Percentiles rank a stretch among this genome's conserved stretches.
Conservation (phyloP, 2,329 filamentous ascomycete species). For the Penicillium sp. region DNA sequence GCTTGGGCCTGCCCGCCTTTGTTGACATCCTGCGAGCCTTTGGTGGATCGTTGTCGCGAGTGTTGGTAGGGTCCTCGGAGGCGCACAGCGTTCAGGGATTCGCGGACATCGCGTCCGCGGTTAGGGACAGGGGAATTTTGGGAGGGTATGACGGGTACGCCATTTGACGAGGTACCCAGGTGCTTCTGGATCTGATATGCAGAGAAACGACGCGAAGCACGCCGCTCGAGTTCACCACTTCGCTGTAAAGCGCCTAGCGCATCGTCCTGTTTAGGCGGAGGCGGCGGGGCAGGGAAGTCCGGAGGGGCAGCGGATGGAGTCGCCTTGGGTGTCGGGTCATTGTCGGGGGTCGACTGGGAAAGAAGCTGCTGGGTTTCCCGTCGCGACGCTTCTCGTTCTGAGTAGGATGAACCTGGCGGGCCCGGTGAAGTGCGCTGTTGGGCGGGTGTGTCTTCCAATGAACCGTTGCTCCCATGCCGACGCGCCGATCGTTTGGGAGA, state of each 20-base stretch:
- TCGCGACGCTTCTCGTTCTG: conserved; percentile 45
- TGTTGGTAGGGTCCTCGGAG: conserved; percentile 61
- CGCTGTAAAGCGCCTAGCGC: conserved; percentile 88
- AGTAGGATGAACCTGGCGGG: conserved; percentile 33
- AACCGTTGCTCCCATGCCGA: conserved; percentile 45
- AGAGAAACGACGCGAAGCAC: conserved; percentile 91
- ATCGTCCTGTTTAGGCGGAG: conserved; percentile 82
- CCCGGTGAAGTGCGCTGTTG: conserved; percentile 36
- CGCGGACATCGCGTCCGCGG: conserved; percentile 72
- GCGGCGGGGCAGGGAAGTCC: conserved; percentile 65
- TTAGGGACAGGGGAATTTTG: conserved; percentile 66
- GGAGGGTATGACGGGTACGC: conserved; percentile 79
- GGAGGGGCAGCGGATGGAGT: conserved; percentile 29
- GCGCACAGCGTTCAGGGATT: conserved; percentile 77
- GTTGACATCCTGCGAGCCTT: conserved; percentile 59
- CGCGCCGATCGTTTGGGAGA: conserved; percentile 41
- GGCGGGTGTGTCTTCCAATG: conserved; percentile 38
- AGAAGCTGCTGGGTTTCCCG: conserved; percentile 44
- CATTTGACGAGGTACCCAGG: conserved; percentile 77
- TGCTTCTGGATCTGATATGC: conserved; percentile 97
- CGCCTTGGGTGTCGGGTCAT: conserved; percentile 47
- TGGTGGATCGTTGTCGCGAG: conserved; percentile 56
- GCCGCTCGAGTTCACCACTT: conserved; percentile 87
- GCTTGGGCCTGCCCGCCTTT: conserved; percentile 51
- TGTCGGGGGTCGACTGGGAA: conserved; percentile 68